Percentiles rank a stretch among this genome's conserved stretches.
phyloP scores from a whole-genome alignment of 352 stramenopile species.

The Phytophthora chlamydospora region DNA sequence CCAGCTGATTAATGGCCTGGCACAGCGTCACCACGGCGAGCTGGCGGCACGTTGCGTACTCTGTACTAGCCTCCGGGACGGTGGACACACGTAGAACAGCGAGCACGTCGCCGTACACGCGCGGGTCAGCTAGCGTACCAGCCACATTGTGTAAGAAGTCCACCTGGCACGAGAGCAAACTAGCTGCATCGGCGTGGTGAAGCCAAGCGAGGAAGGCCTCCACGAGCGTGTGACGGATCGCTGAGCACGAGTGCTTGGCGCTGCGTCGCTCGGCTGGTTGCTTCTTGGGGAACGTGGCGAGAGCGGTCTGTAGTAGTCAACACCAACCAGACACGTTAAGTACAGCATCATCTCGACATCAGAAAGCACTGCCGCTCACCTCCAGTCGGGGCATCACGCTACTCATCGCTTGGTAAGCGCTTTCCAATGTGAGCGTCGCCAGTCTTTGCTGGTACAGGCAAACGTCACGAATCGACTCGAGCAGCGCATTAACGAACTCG shows the following conservation, averaged over 20 bases:
- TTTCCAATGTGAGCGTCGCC: conserved; percentile 30
- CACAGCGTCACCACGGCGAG: conserved; percentile 45
- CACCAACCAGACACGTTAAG: background rate
- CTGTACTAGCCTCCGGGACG: conserved; percentile 32
- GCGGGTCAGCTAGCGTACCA: conserved; percentile 73
- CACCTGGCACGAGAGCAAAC: conserved; percentile 35
- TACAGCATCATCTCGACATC: background rate
- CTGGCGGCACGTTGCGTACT: conserved; percentile 38
- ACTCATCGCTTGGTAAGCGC: conserved; percentile 47
- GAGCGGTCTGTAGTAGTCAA: conserved; percentile 15
- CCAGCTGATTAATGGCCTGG: conserved; percentile 61
- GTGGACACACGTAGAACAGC: conserved; percentile 38
- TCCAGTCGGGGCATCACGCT: conserved; percentile 64
- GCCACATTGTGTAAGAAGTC: conserved; percentile 66
- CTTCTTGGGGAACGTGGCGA: conserved; percentile 35
- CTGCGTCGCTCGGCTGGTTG: conserved; percentile 42
- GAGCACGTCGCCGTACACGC: conserved; percentile 71
- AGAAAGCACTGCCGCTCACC: conserved; percentile 29
- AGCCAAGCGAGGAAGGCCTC: conserved; percentile 75
- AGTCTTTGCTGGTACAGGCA: conserved; percentile 45
- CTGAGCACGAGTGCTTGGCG: conserved; percentile 61
- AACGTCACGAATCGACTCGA: conserved; percentile 70
- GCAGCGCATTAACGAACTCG: conserved; percentile 50
- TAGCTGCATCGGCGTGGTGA: conserved; percentile 46
- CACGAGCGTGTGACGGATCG: conserved; percentile 63